Evolutionary conservation across 257 asterid species (phyloP).

Genomic region (Nicotiana tabacum): DNA sequence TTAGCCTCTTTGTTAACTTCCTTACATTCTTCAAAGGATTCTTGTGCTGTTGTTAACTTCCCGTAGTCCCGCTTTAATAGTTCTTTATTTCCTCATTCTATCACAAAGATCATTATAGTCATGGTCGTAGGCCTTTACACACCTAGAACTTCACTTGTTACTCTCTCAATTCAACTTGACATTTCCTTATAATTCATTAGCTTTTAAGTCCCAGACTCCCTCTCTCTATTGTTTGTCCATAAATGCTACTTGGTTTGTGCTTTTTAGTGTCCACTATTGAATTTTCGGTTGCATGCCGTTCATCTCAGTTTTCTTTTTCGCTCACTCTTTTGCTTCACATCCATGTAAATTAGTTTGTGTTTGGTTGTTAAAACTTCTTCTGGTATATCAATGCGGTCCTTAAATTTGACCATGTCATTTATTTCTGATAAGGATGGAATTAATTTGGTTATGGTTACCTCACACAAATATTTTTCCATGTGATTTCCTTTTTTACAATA

Average conservation of each 20-base stretch:
- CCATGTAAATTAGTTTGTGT: no score
- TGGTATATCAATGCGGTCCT: no score
- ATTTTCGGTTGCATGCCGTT: neutral
- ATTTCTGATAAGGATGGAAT: neutral
- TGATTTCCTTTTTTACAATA: neutral
- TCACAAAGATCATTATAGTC: neutral
- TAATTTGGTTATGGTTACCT: no score
- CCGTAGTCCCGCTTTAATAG: neutral
- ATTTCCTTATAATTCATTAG: neutral
- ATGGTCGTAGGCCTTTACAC: neutral
- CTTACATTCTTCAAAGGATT: neutral
- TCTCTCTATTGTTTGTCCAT: neutral
- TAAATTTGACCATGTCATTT: neutral
- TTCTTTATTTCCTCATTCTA: neutral
- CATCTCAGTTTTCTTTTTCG: no score
- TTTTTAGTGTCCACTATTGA: neutral
- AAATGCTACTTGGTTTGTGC: neutral
- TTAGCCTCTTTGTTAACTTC: neutral
- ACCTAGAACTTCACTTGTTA: neutral
- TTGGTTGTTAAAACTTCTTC: no score
- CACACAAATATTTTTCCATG: no score
- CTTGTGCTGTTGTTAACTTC: neutral
- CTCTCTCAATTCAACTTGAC: neutral
- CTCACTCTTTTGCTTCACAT: no score
- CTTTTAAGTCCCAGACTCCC: neutral